Evolutionary conservation across 1,139 yeast genomes (phyloP).

Genomic region (Ogataea hybrid): DNA sequence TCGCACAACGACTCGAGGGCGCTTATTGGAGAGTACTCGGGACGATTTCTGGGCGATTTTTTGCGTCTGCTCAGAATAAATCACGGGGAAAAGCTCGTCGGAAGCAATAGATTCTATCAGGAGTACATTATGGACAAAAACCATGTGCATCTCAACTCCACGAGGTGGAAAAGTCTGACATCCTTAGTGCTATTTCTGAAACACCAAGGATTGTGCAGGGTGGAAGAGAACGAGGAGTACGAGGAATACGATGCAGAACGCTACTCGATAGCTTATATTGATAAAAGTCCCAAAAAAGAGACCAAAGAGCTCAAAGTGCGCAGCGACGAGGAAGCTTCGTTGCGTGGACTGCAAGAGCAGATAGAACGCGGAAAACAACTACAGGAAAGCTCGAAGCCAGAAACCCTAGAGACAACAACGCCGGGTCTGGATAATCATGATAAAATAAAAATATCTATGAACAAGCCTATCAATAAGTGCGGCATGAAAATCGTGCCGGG

Average conservation of each 20-base stretch:
- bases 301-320: slow-evolving; percentile 37
- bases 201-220: slow-evolving; percentile 41
- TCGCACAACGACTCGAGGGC: slow-evolving; percentile 40
- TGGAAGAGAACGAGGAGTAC: slow-evolving; percentile 34
- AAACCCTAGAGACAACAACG: neutral
- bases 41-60: slow-evolving; percentile 62
- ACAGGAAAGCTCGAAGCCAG: slow-evolving; percentile 10
- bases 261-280: slow-evolving; percentile 50
- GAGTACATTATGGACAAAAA: slow-evolving; percentile 77
- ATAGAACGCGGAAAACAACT: slow-evolving; percentile 43
- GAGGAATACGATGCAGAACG: slow-evolving; percentile 24
- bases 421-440: slow-evolving; percentile 14
- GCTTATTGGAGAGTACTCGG: slow-evolving; percentile 59
- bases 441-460: slow-evolving; percentile 20
- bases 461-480: slow-evolving; percentile 25
- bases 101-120: slow-evolving; percentile 85
- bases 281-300: slow-evolving; percentile 45
- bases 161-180: slow-evolving; percentile 72
- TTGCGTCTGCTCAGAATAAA: slow-evolving; percentile 56
- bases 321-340: slow-evolving; percentile 45
- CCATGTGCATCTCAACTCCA: slow-evolving; percentile 89
- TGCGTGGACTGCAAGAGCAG: slow-evolving; percentile 49
- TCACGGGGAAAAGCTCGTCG: slow-evolving; percentile 81
- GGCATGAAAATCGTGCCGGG: slow-evolving; percentile 24
- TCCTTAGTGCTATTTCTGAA: slow-evolving; percentile 69